Base-by-base conservation (phyloP, 176 grass and related monocot species). In the Musa itinerans region DNA sequence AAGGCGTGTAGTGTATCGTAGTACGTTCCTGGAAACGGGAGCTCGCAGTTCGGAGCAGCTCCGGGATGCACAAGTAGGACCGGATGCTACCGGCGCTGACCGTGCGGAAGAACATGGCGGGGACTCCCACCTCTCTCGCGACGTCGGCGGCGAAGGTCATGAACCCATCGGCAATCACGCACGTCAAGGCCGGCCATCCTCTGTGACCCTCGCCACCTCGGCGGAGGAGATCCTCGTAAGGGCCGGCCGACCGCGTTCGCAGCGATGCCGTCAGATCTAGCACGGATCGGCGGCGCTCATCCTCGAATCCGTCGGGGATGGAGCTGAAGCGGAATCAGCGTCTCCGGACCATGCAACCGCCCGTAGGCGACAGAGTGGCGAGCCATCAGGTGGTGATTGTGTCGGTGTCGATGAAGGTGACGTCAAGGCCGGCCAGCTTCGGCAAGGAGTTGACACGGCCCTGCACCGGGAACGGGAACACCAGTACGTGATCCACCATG, bases 401-500 rank as follows among this genome's bases (percentile, higher is more conserved):
- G 23, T 23, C 23, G 23, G 23, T 23, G 23, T 23, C 0, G 23
- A 23, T 23, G 23, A 23, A 23, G 23, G 23, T 23, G 23, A 23
- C 23, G 23, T 23, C 23, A 23, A 23, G 23, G 23, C 23, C 23
- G 23, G 23, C 23, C 0, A 91, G 63, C 73, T 75, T 78, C 53
- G 85, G 83, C 83, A 85, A 79, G 77, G 82, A 78, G 80, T 83
- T 92, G 59, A 92, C 34, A 64, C 79, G 80, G 24, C 89, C 85
- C 73, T 85, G 89, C 8, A 64, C 50, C 56, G 89, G 89, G 66
- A 74, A 4, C 49, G 85, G 89, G 68, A 87, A 87, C 3, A 91
- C 67, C 54, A 91, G 75, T 24, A 83, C 89, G 16, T 91, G 89
- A 52, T 27, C 75, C 21, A 11, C 54, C 21, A 52, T 19, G 21